Evolutionary conservation across 257 asterid genomes (phyloP).

Genomic region (Solanum dulcamara): DNA sequence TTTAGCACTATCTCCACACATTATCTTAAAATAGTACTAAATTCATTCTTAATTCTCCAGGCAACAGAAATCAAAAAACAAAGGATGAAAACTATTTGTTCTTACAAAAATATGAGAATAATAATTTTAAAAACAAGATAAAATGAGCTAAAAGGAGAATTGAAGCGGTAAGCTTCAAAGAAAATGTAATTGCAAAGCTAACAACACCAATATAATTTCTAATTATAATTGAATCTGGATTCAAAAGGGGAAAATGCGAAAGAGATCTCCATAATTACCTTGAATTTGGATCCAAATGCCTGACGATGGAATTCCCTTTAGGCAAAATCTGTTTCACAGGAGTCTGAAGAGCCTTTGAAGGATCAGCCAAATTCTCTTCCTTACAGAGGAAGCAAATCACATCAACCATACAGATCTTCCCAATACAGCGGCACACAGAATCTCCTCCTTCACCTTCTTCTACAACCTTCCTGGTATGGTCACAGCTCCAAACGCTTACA

Average conservation of each 20-base stretch:
- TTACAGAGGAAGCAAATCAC: constrained; percentile 53
- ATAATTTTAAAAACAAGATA: neutral
- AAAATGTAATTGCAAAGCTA: neutral
- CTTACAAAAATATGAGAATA: neutral
- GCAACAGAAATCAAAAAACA: no score
- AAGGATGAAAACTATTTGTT: no score
- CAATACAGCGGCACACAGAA: constrained; percentile 35
- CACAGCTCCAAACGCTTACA: constrained; percentile 55
- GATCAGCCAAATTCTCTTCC: constrained; percentile 41
- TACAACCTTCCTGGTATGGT: neutral
- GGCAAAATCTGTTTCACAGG: constrained; percentile 37
- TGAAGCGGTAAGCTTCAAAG: neutral
- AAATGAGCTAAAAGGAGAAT: neutral
- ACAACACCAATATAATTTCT: neutral
- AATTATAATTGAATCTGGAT: neutral
- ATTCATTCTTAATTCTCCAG: neutral
- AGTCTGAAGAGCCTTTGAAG: constrained; percentile 50
- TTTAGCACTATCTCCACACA: neutral
- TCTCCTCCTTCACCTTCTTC: neutral
- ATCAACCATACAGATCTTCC: constrained; percentile 54
- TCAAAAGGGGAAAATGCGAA: neutral
- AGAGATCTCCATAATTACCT: constrained; percentile 25
- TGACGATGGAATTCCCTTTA: constrained; percentile 26
- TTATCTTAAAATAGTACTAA: neutral
- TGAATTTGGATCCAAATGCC: constrained; percentile 53